Evolutionary conservation across 805 yeast genomes (phyloP), one percentile per base, ranked within the genome.

Genomic region (Candida silvicultrix): DNA sequence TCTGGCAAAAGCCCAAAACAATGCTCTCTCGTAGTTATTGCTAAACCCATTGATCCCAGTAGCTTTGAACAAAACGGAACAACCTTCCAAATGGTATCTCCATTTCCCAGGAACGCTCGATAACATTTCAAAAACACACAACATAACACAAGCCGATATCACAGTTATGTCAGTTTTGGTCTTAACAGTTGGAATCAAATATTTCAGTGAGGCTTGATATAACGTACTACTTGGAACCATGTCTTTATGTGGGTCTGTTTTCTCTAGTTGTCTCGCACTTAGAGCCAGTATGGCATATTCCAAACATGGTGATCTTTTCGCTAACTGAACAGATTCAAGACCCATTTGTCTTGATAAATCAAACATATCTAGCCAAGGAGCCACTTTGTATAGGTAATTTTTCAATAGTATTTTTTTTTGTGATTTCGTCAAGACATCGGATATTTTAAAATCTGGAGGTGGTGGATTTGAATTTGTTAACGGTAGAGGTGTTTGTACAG

Each of bases 1-100:
- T 21, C 73, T 54, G 2, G 69, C 70, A 54, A 70, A 68, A 41
- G 67, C 65, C 77, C 77, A 73, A 46, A 73, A 70, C 40, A 72
- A 53, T 0, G 70, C 66, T 45, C 71, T 52, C 40, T 67, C 68
- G 19, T 70, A 57, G 19, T 48, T 50, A 23, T 61, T 57, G 36
- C 68, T 57, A 39, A 65, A 61, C 1, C 73, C 75, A 50, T 66
- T 57, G 40, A 71, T 65, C 7, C 63, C 65, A 40, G 66, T 65
- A 14, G 70, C 64, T 36, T 64, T 59, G 44, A 73, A 64, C 49
- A 68, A 49, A 0, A 65, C 58, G 4, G 69, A 66, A 49, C 71
- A 69, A 10, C 69, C 74, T 48, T 60, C 68, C 18, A 68, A 55
- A 47, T 66, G 70, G 32, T 64, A 63, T 43, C 71, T 54, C 74